A percentile compares a stretch with the other conserved stretches of the same genome.
phyloP scores from a whole-genome alignment of 2,329 filamentous ascomycete species.

The Pseudopithomyces maydicus region DNA sequence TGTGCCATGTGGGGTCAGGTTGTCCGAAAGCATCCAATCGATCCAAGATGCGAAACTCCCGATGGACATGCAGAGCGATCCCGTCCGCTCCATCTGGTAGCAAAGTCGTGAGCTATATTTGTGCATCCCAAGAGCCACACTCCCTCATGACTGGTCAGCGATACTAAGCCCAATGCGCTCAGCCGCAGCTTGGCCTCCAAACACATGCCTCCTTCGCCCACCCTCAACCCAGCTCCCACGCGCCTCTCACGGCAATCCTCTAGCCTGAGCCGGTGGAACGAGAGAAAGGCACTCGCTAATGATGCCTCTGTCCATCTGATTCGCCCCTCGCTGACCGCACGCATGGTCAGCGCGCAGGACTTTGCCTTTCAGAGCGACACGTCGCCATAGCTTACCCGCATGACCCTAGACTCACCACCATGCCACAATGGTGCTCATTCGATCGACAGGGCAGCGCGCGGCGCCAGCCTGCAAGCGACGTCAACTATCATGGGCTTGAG shows the following conservation, averaged over 20 bases:
- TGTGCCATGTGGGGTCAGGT: neutral
- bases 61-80: constrained; percentile 4
- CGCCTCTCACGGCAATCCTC: constrained; percentile 8
- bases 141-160: constrained; percentile 1
- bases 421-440: constrained; percentile 11
- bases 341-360: neutral
- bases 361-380: constrained; percentile 2
- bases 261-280: constrained; percentile 5
- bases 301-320: constrained; percentile 2
- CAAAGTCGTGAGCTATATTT: constrained; percentile 14
- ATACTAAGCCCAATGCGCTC: constrained; percentile 20
- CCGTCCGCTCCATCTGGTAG: neutral
- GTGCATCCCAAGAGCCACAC: constrained; percentile 6
- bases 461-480: constrained; percentile 9
- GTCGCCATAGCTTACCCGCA: constrained; percentile 13
- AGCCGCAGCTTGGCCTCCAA: constrained; percentile 30
- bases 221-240: neutral
- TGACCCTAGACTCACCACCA: constrained; percentile 17
- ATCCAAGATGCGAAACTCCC: neutral
- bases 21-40: neutral
- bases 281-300: constrained; percentile 1
- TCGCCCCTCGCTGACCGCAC: constrained; percentile 14
- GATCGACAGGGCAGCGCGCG: constrained; percentile 16
- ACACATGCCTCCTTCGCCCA: constrained; percentile 13
- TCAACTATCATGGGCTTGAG: constrained; percentile 13